These are phyloP conservation scores for Reticulascus tulasneorum DNA, from an alignment of 2,329 filamentous ascomycete genomes.

Conservation along the genomic window DNA sequence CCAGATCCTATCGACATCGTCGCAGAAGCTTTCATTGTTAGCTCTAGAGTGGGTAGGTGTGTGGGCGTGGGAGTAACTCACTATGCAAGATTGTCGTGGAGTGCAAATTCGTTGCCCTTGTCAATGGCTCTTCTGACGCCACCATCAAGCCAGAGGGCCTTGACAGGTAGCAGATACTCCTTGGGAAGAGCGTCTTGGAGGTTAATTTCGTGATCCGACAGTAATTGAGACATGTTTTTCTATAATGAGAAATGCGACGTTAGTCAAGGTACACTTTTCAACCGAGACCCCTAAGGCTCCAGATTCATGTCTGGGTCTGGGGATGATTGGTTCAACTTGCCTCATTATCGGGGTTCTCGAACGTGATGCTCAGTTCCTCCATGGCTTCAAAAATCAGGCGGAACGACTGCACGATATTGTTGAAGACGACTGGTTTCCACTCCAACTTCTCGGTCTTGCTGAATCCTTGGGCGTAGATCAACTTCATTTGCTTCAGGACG, in stretches of 20 bases:
- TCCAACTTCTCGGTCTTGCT: conserved; percentile 84
- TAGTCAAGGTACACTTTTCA: no score
- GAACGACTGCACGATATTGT: conserved; percentile 89
- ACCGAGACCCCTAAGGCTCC: no score
- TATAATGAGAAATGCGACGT: conserved; percentile 31
- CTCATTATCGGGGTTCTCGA: conserved; percentile 74
- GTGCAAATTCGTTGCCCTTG: conserved; percentile 92
- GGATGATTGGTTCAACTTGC: conserved; percentile 43
- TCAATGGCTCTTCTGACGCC: conserved; percentile 85
- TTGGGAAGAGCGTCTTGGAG: conserved; percentile 75
- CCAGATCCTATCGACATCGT: conserved; percentile 72
- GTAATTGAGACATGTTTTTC: conserved; percentile 74
- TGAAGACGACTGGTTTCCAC: conserved; percentile 93
- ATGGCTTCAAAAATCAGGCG: conserved; percentile 88
- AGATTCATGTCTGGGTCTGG: no score
- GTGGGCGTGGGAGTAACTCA: conserved; percentile 41
- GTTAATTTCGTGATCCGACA: conserved; percentile 77
- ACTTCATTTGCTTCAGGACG: conserved; percentile 97
- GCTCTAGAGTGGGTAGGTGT: neutral
- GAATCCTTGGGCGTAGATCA: conserved; percentile 93
- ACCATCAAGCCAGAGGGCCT: conserved; percentile 75
- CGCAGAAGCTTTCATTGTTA: conserved; percentile 65
- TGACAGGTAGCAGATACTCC: conserved; percentile 77
- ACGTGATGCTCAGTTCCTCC: conserved; percentile 76
- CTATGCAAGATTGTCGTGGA: conserved; percentile 95